Conservation (phyloP, 179 eudicot genomes). For the Carnegiea gigantea region DNA sequence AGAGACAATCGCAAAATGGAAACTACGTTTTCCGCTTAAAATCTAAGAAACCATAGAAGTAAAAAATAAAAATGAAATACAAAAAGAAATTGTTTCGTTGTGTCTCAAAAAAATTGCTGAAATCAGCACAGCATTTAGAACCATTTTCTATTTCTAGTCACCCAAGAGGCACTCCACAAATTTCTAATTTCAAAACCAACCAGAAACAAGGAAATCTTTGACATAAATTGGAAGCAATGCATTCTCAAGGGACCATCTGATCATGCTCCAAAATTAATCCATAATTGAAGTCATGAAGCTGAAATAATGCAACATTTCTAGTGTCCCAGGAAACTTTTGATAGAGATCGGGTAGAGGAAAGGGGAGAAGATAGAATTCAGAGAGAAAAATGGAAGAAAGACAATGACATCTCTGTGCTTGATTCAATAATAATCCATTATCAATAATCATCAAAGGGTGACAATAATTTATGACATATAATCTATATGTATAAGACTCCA, state of each 20-base stretch:
- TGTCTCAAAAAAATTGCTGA: neutral
- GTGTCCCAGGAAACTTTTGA: no score
- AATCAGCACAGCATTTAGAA: neutral
- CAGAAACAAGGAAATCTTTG: neutral
- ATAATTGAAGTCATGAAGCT: neutral
- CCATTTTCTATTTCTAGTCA: neutral
- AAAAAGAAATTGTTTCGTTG: neutral
- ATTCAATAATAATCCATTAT: no score
- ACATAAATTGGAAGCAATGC: neutral
- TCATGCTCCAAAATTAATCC: neutral
- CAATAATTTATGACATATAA: no score
- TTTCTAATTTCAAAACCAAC: neutral
- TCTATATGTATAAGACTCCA: no score
- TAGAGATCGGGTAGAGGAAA: no score
- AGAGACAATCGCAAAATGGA: neutral
- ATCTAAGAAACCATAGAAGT: neutral
- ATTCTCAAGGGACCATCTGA: neutral
- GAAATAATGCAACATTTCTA: no score
- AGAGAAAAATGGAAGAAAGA: no score
- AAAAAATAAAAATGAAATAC: neutral
- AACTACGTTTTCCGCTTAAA: neutral
- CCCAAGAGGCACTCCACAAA: no score
- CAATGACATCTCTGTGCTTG: no score
- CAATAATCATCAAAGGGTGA: no score
- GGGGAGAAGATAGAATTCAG: no score